These are phyloP conservation scores for Suillus hirtellus DNA, from an alignment of 768 basidiomycete species.

Conservation along the genomic window DNA sequence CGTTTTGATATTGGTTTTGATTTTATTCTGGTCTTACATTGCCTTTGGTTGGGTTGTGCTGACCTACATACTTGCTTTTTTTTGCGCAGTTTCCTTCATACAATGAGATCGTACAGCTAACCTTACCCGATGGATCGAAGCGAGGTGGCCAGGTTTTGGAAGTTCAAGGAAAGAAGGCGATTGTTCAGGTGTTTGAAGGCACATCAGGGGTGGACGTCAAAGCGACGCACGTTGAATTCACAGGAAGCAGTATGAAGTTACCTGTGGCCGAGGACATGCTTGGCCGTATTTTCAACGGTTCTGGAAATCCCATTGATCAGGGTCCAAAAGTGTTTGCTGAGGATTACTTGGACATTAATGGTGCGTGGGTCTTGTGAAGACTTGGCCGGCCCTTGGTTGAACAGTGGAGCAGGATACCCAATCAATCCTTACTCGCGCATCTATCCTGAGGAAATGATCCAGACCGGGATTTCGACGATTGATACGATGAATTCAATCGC, in stretches of 20 bases:
- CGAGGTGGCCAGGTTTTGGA: constrained; percentile 98
- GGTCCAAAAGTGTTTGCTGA: constrained; percentile 99
- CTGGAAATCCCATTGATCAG: constrained; percentile 96
- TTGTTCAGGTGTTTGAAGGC: constrained; percentile 99
- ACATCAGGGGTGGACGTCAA: constrained; percentile 98
- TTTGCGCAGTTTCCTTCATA: constrained; percentile 84
- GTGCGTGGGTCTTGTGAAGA: constrained; percentile 43
- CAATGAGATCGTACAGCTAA: constrained; percentile 97
- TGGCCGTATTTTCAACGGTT: constrained; percentile 98
- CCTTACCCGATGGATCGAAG: constrained; percentile 91
- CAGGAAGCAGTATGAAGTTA: constrained; percentile 97
- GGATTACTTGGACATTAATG: constrained; percentile 99
- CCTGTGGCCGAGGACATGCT: constrained; percentile 99
- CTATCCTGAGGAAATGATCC: constrained; percentile 99
- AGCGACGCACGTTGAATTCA: constrained; percentile 96
- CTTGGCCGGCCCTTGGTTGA: constrained; percentile 13
- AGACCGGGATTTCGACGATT: constrained; percentile 99
- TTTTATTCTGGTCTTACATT: neutral
- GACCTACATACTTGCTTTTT: constrained; percentile 12
- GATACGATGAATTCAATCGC: constrained; percentile 99
- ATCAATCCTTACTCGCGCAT: constrained; percentile 98
- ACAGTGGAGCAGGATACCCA: constrained; percentile 70
- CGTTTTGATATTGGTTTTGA: constrained; percentile 6
- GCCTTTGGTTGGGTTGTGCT: constrained; percentile 15
- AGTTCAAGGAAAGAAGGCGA: constrained; percentile 97